Evolutionary conservation across 2,329 filamentous ascomycete genomes (phyloP), one percentile per base, ranked within the genome.

Genomic region (Colletotrichum nymphaeae): DNA sequence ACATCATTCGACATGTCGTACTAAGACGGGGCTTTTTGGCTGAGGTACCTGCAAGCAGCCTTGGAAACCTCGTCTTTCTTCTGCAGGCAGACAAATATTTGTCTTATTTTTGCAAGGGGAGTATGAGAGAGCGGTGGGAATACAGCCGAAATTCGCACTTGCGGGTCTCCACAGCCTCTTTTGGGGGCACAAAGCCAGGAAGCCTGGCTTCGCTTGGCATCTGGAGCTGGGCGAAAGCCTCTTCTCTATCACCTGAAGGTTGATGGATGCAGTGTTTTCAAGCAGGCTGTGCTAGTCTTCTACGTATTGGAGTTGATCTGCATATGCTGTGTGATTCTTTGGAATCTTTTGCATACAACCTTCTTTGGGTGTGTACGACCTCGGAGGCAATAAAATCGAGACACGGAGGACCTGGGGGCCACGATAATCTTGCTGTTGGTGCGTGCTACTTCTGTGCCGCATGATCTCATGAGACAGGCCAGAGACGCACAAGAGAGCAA

Each of bases 81-180:
- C 11, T 22, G 64, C 19, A 73, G 71, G 71, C 56, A 73, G 71
- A 71, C 55, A n/a, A 24, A 70, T 62, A 52, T 28, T n/a, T 35
- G n/a, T 42, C 52, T 32, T 56, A 16, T 24, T 55, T 46, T 35
- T 35, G 55, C 55, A 69, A 49, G 42, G 42, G 42, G 42, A 49
- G 37, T 16, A 3, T 16, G 37, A 7, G 37, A 49, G 42, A 7
- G 42, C 37, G 42, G 0, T 49, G 28, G 30, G 52, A 73, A 65
- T 70, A 55, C 30, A n/a, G 53, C 60, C 60, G 9, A 73, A 66
- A 57, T 42, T 70, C 14, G 60, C 55, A 30, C 9, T 59, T 57
- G n/a, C 30, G 46, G 52, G 52, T 19, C 24, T 57, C 62, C 62
- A 70, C 62, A 63, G 71, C 71, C 71, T 70, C 67, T 58, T 35